Evolutionary conservation across 495 filamentous ascomycete species (phyloP), one percentile per base, ranked within the genome.

Genomic region (Neurospora hispaniola): DNA sequence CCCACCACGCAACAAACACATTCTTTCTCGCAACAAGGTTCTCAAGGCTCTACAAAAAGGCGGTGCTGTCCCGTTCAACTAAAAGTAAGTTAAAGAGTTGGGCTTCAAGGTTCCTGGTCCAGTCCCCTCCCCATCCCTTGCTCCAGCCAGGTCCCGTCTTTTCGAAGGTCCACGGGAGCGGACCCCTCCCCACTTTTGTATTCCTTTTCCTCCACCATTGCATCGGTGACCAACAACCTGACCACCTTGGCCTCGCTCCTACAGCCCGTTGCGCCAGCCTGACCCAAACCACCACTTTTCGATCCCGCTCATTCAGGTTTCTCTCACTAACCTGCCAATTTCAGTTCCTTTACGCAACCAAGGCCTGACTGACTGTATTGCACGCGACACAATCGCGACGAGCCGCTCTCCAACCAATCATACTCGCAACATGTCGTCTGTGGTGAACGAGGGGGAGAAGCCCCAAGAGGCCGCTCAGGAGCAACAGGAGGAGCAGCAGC

Each of bases 401-500:
- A 62, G 23, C 23, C 35, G 27, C 23, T 62, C 11, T 6, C 27
- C 54, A 16, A 35, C 3, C 27, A 62, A 16, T 12, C 54, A 62
- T 27, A 71, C 11, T 40, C 10, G 20, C 72, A 76, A 62, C 1
- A 79, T 80, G 78, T 75, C 74, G 42, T 79, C 77, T 27, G 54
- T 66, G 9, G 74, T 72, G 8, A 75, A 77, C 70, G 75, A 75
- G 48, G 78, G 76, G 71, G 78, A 78, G 66, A 79, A 76, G 73
- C 74, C 75, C 23, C 76, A 74, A 54, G 78, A 79, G 16, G 79
- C 54, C 12, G 23, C 54, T 62, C 54, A 35, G 54, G 54, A 62
- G 31, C 42, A 54, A 71, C 54, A 62, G 23, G 54, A 62, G 31
- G 42, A 20, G 31, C 31, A 71, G 41, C 42, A 71, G 39, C 39